A percentile compares a stretch with the other conserved stretches of the same genome.
Evolutionary conservation across 169 alveolate genomes (phyloP).

Genomic region (Besnoitia besnoiti): DNA sequence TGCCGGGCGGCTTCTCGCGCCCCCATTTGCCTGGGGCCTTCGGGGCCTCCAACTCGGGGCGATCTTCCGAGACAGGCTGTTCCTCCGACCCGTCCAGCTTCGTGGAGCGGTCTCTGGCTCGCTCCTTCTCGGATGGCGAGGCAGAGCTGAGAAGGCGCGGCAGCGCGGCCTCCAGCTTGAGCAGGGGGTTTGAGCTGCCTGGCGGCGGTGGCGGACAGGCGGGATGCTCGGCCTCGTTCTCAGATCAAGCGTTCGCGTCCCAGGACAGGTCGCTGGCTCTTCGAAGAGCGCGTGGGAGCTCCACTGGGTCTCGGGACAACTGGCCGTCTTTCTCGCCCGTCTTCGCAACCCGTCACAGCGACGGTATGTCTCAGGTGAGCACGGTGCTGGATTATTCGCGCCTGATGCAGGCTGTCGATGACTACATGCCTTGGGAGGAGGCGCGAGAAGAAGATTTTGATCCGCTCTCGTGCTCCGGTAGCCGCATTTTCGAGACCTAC

Average conservation of each 20-base stretch:
- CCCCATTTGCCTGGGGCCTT: background rate
- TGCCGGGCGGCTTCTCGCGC: background rate
- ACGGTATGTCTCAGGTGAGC: background rate
- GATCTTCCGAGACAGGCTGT: background rate
- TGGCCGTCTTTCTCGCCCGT: background rate
- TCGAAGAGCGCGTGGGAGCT: background rate
- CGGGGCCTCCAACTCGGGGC: background rate
- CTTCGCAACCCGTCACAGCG: background rate
- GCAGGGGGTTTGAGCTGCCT: background rate
- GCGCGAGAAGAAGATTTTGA: background rate
- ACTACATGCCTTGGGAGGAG: constrained; percentile 4
- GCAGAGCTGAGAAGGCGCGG: background rate
- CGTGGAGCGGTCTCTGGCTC: background rate
- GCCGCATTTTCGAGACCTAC: background rate
- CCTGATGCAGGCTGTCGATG: background rate
- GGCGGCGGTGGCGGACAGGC: background rate
- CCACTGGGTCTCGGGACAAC: background rate
- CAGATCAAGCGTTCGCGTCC: background rate
- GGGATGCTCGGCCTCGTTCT: background rate
- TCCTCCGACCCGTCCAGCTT: background rate
- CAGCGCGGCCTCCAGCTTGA: background rate
- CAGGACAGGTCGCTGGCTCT: background rate
- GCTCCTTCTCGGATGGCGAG: background rate
- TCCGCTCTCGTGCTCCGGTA: background rate
- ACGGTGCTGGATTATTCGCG: background rate